A percentile compares a stretch with the other conserved stretches of the same genome.
Evolutionary conservation across 129 eudicot species (phyloP).

Genomic region (Flaveria ramosissima): DNA sequence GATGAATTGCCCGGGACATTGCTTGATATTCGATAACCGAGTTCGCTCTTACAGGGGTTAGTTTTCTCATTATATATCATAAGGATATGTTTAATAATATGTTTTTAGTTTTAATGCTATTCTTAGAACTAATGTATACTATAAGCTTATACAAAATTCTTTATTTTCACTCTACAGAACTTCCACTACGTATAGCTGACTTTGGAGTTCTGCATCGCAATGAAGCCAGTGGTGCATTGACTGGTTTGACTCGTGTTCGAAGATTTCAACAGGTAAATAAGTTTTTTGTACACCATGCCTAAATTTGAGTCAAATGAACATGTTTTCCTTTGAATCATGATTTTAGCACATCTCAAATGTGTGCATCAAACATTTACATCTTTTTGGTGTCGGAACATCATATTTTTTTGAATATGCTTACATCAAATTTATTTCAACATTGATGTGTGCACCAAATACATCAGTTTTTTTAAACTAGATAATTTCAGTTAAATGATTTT

Average conservation of each 20-base stretch:
- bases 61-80: not conserved
- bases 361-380: not conserved
- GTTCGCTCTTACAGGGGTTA: conserved; percentile 90
- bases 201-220: conserved; percentile 96
- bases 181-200: conserved; percentile 95
- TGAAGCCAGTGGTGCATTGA: conserved; percentile 98
- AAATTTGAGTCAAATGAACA: not conserved
- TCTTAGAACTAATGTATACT: not conserved
- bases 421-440: not conserved
- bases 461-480: not conserved
- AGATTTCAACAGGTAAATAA: conserved; percentile 87
- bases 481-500: not conserved
- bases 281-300: conserved; percentile 3
- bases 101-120: not conserved
- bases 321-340: conserved; percentile 1
- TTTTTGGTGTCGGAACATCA: not conserved
- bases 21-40: conserved; percentile 77
- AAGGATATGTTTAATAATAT: not conserved
- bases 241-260: conserved; percentile 92
- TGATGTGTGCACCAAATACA: not conserved
- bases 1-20: conserved; percentile 97
- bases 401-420: not conserved
- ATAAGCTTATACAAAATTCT: not conserved
- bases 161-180: conserved; percentile 54
- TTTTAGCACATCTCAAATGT: not conserved